Conservation (phyloP, 2,329 filamentous ascomycete species). For the Colletotrichum eleusines region DNA sequence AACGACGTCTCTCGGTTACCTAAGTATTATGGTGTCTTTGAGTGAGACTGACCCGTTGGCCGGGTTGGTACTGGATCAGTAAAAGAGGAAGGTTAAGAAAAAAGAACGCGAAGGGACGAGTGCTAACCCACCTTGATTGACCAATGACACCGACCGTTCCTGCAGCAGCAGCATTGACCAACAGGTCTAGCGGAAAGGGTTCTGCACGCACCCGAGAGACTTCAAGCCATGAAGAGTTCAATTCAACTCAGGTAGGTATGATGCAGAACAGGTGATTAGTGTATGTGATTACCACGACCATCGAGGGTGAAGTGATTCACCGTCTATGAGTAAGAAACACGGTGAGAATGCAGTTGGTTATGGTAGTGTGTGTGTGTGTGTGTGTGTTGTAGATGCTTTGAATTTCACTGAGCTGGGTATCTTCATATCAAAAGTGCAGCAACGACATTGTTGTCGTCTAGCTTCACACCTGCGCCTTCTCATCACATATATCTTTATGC, state of each 20-base stretch:
- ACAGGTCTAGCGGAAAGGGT: no score
- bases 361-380: background rate
- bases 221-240: background rate
- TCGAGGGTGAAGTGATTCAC: background rate
- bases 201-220: background rate
- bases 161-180: conserved; percentile 25
- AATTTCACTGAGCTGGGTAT: conserved; percentile 24
- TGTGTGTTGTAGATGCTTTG: background rate
- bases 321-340: background rate
- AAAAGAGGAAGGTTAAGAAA: background rate
- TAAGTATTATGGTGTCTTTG: background rate
- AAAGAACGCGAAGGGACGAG: background rate
- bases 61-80: background rate
- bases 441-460: background rate
- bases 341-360: background rate
- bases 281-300: no score
- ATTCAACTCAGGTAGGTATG: background rate
- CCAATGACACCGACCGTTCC: conserved; percentile 3
- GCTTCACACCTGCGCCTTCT: background rate
- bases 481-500: background rate
- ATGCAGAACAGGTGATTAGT: background rate
- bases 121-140: background rate
- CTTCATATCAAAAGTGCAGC: conserved; percentile 6
- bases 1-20: background rate
- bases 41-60: background rate